These are phyloP conservation scores for Scleromitrula shiraiana DNA, from an alignment of 2,329 filamentous ascomycete species.

Conservation along the genomic window DNA sequence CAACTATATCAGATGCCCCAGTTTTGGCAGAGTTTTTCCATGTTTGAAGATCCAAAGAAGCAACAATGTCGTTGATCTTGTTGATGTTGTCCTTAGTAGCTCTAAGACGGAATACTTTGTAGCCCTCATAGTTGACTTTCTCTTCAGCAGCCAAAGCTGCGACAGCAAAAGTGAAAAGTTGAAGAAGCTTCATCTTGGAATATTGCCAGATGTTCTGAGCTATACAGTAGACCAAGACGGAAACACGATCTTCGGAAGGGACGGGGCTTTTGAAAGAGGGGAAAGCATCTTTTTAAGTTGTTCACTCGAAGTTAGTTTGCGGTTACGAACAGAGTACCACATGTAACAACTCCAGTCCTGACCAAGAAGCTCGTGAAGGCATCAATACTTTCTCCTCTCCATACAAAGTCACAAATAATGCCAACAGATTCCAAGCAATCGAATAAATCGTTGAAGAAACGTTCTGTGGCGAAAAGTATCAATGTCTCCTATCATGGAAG, in stretches of 20 bases:
- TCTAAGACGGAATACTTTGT: conserved; percentile 33
- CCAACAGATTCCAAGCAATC: not conserved
- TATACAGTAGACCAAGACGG: too few relatives aligned
- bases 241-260: too few relatives aligned
- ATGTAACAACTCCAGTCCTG: not conserved
- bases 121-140: conserved; percentile 34
- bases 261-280: not conserved
- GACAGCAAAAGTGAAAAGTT: not conserved
- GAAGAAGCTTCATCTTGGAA: conserved; percentile 2
- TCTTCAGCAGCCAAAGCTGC: not conserved
- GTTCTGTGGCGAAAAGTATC: not conserved
- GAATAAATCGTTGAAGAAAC: not conserved
- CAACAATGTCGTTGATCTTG: conserved; percentile 30
- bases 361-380: conserved; percentile 4
- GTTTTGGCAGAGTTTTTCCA: conserved; percentile 29
- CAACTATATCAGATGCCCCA: conserved; percentile 34
- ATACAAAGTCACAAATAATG: not conserved
- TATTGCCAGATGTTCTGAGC: not conserved
- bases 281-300: not conserved
- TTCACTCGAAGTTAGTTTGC: not conserved
- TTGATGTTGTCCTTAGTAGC: conserved; percentile 29
- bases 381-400: not conserved
- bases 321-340: not conserved
- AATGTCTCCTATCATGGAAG: conserved; percentile 5
- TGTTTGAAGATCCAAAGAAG: conserved; percentile 30